Evolutionary conservation across 129 eudicot genomes (phyloP), one percentile per base, ranked within the genome.

Genomic region (Escallonia herrerae): DNA sequence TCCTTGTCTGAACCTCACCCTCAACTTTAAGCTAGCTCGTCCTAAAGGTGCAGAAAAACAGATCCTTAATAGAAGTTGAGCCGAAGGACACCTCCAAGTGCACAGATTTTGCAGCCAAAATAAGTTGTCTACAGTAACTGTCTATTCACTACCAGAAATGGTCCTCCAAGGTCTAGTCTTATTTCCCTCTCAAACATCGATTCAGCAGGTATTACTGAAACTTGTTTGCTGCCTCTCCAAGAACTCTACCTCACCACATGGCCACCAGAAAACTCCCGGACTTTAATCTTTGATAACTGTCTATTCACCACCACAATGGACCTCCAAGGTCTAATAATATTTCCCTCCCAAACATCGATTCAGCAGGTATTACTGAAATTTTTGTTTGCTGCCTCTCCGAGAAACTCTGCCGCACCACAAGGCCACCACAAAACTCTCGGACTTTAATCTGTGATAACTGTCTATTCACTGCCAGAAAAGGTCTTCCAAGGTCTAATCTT

Each of bases 161-260:
- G 4, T 51, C 51, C 72, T 63, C 22, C 22, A 46, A 53, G 13
- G 22, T 41, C 43, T 53, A 42, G 22, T 10, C 72, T 56, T 58
- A 56, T 58, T 47, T 39, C 40, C 56, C 42, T 44, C 53, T 33
- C 42, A 65, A 56, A 62, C 39, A 68, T n/a, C 43, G 54, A 56
- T 51, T 73, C 71, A 37, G 55, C 50, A 76, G 7, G 44, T 40
- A 68, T 5, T 50, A 47, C 50, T 39, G 12, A 64, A 69, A 13
- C 57, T 4, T 15, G 4, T 65, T 6, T 51, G 65, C 55, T 77
- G 79, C 67, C 72, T 72, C 73, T 61, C n/a, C 63, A 51, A 39
- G 15, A 38, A 13, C 43, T 33, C 64, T 62, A 43, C 61, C 68
- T 58, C 49, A 74, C 46, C 47, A 65, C 39, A 55, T 5, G 42